These are phyloP conservation scores for Rhodotorula graminis DNA, from an alignment of 768 basidiomycete species.

Conservation along the genomic window DNA sequence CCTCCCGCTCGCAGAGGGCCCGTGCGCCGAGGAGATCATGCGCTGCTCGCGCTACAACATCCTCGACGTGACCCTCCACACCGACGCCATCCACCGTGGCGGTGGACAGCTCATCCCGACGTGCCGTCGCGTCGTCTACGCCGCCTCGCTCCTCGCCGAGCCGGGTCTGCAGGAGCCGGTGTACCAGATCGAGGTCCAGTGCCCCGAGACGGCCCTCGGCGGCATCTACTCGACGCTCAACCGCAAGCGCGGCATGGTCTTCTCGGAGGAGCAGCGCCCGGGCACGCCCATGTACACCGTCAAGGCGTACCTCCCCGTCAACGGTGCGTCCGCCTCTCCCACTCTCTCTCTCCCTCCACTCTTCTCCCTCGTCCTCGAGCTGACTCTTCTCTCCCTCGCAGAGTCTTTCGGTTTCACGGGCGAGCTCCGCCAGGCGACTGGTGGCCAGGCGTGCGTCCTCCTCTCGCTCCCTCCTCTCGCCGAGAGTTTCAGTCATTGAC, in stretches of 20 bases:
- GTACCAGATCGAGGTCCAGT: conserved; percentile 88
- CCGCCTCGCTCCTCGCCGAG: conserved; percentile 83
- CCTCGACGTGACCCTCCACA: conserved; percentile 60
- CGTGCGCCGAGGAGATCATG: conserved; percentile 91
- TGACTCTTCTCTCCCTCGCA: conserved; percentile 48
- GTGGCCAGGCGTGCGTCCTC: conserved; percentile 72
- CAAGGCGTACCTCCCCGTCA: conserved; percentile 90
- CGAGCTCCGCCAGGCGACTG: conserved; percentile 83
- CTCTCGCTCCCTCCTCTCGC: background rate
- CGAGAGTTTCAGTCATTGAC: background rate
- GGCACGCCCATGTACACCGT: conserved; percentile 99
- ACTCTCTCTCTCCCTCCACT: background rate
- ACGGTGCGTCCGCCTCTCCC: conserved; percentile 58
- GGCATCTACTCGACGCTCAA: conserved; percentile 82
- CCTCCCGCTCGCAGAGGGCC: conserved; percentile 49
- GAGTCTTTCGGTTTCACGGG: conserved; percentile 91
- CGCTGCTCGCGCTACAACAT: conserved; percentile 95
- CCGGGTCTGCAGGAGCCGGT: conserved; percentile 94
- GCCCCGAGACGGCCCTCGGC: conserved; percentile 93
- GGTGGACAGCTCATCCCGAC: conserved; percentile 98
- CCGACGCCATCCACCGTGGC: conserved; percentile 99
- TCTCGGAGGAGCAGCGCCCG: conserved; percentile 90
- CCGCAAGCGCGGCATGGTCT: conserved; percentile 54
- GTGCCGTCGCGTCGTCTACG: conserved; percentile 91
- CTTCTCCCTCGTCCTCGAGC: background rate